These are phyloP conservation scores for Blastocystis sp. DNA, from an alignment of 352 stramenopile species.

Conservation along the genomic window DNA sequence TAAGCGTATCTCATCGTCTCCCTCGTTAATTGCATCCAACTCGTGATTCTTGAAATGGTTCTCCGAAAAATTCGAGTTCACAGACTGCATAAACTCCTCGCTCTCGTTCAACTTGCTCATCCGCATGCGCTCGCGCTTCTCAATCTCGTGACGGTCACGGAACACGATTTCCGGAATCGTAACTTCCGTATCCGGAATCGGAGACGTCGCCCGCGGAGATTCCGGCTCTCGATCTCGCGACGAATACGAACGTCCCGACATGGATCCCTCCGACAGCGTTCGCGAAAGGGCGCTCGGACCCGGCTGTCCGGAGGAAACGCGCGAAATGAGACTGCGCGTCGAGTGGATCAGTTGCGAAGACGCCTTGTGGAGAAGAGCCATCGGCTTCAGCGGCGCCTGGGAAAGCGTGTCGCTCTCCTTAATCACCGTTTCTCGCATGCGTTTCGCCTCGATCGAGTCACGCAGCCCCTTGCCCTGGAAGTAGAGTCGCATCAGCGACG, in stretches of 20 bases:
- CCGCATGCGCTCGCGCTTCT: background rate
- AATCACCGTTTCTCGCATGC: background rate
- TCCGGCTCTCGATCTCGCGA: background rate
- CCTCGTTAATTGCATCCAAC: background rate
- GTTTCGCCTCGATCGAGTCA: background rate
- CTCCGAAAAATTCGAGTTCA: background rate
- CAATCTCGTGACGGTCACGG: background rate
- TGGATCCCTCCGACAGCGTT: background rate
- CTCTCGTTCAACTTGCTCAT: constrained; percentile 40
- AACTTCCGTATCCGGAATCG: background rate
- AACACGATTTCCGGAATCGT: background rate
- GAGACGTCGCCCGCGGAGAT: background rate
- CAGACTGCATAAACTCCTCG: constrained; percentile 21
- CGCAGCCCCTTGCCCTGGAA: background rate
- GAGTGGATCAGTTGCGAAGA: background rate
- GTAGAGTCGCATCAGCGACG: background rate
- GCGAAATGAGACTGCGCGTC: background rate
- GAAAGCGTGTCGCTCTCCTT: background rate
- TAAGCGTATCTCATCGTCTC: constrained; percentile 30
- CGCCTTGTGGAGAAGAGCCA: constrained; percentile 6
- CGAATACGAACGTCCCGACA: background rate
- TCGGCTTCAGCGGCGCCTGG: background rate
- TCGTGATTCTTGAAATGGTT: background rate
- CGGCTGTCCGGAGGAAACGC: background rate
- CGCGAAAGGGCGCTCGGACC: background rate